A percentile compares a stretch with the other conserved stretches of the same genome.
Evolutionary conservation across 2,329 filamentous ascomycete species (phyloP).

Genomic region (Hymenoscyphus occultus): DNA sequence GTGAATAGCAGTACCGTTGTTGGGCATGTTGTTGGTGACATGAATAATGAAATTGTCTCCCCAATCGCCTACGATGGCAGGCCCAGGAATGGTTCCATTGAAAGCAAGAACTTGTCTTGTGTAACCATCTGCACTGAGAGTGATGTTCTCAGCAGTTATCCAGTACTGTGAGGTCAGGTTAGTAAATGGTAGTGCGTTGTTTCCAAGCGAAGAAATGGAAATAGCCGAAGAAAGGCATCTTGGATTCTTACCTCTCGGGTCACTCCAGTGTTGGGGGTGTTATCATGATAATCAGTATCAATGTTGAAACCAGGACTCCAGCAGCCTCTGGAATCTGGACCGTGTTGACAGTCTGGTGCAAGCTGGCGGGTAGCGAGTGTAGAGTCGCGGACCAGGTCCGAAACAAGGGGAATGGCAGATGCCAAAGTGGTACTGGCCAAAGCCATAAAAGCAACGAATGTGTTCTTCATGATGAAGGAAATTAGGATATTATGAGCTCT

Average conservation of each 20-base stretch:
- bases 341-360: constrained; percentile 28
- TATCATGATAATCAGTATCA: constrained; percentile 34
- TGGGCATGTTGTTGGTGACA: constrained; percentile 36
- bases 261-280: constrained; percentile 37
- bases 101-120: constrained; percentile 51
- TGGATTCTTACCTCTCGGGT: constrained; percentile 32
- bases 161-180: constrained; percentile 24
- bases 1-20: constrained; percentile 50
- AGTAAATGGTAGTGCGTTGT: too few species aligned
- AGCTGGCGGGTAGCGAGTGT: constrained; percentile 18
- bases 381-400: constrained; percentile 12
- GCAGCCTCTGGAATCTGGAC: constrained; percentile 33
- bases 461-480: constrained; percentile 30
- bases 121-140: constrained; percentile 41
- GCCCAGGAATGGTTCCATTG: constrained; percentile 39
- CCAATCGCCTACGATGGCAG: constrained; percentile 41
- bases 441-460: constrained; percentile 26
- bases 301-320: constrained; percentile 35
- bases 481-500: constrained; percentile 11
- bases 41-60: constrained; percentile 35
- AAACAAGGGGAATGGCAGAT: constrained; percentile 24
- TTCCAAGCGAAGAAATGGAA: constrained; percentile 1
- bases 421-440: constrained; percentile 23
- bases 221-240: not conserved
- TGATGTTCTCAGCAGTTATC: constrained; percentile 29